A percentile compares a stretch with the other conserved stretches of the same genome.
These are phyloP conservation scores for Chaetomium strumarium DNA, from an alignment of 2,329 filamentous ascomycete species.

Conservation along the genomic window DNA sequence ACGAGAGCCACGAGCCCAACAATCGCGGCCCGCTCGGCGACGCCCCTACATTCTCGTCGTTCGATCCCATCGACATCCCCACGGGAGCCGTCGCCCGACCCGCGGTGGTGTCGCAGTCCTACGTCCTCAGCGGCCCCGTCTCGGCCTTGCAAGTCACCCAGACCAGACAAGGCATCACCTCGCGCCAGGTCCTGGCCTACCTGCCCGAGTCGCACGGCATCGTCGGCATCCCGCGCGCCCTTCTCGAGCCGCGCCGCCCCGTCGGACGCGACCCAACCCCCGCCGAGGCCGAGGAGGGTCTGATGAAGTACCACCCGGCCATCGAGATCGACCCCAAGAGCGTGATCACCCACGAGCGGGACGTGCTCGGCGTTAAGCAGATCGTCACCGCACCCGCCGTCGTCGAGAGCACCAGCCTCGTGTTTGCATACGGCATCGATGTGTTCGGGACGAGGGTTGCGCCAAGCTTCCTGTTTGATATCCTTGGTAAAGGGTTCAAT, in stretches of 20 bases:
- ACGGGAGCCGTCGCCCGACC: slow-evolving; percentile 55
- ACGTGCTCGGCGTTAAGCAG: slow-evolving; percentile 67
- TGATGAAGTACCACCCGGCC: slow-evolving; percentile 67
- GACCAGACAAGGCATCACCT: slow-evolving; percentile 87
- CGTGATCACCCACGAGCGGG: slow-evolving; percentile 73
- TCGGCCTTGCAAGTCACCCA: slow-evolving; percentile 75
- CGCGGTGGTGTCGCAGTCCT: slow-evolving; percentile 72
- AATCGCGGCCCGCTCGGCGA: slow-evolving; percentile 74
- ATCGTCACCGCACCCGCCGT: slow-evolving; percentile 72
- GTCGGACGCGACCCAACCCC: slow-evolving; percentile 77
- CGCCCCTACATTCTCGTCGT: slow-evolving; percentile 67
- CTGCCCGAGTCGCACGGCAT: slow-evolving; percentile 69
- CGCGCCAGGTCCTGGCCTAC: slow-evolving; percentile 73
- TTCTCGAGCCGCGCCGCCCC: slow-evolving; percentile 82
- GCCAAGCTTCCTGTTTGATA: slow-evolving; percentile 88
- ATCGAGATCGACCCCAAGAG: slow-evolving; percentile 80
- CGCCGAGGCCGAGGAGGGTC: slow-evolving; percentile 75
- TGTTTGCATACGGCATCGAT: slow-evolving; percentile 85
- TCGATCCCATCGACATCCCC: slow-evolving; percentile 56
- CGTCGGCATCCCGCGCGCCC: slow-evolving; percentile 67
- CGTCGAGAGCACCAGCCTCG: slow-evolving; percentile 85
- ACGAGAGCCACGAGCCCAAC: slow-evolving; percentile 77
- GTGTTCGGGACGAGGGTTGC: slow-evolving; percentile 79
- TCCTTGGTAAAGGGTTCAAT: slow-evolving; percentile 89
- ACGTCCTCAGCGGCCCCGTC: slow-evolving; percentile 73